These are phyloP conservation scores for Kwoniella europaea DNA, from an alignment of 768 basidiomycete species.

Conservation along the genomic window DNA sequence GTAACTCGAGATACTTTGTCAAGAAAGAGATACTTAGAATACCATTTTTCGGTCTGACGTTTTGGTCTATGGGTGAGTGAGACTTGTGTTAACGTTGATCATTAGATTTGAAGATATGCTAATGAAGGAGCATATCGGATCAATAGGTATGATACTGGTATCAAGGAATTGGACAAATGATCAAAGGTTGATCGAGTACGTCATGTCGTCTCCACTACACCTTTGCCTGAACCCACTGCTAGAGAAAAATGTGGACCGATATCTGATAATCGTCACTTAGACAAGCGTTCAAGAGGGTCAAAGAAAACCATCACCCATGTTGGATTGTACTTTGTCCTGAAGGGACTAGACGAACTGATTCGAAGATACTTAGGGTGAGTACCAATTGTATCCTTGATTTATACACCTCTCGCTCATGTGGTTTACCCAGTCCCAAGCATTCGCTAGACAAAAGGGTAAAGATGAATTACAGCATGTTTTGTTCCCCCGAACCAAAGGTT, in stretches of 20 bases:
- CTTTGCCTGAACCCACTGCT: neutral
- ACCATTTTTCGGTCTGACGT: constrained; percentile 44
- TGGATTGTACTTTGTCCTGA: constrained; percentile 51
- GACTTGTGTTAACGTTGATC: too few species aligned
- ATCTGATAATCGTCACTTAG: constrained; percentile 11
- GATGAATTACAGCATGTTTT: constrained; percentile 34
- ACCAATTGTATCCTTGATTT: neutral
- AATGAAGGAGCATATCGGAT: neutral
- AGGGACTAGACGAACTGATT: constrained; percentile 38
- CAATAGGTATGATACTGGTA: constrained; percentile 45
- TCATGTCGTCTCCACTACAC: neutral
- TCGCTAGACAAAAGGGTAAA: constrained; percentile 28
- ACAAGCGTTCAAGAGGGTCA: constrained; percentile 36
- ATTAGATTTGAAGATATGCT: too few species aligned
- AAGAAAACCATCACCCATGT: constrained; percentile 31
- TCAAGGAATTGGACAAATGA: constrained; percentile 48
- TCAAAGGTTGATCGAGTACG: constrained; percentile 32
- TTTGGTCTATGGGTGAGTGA: constrained; percentile 36
- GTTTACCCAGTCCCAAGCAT: constrained; percentile 35
- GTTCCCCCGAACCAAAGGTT: constrained; percentile 44
- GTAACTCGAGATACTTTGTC: constrained; percentile 42
- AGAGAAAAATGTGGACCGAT: constrained; percentile 9
- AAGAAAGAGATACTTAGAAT: constrained; percentile 43
- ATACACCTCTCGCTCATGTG: too few species aligned
- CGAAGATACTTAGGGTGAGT: constrained; percentile 36